phyloP scores from a whole-genome alignment of 2,329 filamentous ascomycete species.

The Colletotrichum tamarilloi region DNA sequence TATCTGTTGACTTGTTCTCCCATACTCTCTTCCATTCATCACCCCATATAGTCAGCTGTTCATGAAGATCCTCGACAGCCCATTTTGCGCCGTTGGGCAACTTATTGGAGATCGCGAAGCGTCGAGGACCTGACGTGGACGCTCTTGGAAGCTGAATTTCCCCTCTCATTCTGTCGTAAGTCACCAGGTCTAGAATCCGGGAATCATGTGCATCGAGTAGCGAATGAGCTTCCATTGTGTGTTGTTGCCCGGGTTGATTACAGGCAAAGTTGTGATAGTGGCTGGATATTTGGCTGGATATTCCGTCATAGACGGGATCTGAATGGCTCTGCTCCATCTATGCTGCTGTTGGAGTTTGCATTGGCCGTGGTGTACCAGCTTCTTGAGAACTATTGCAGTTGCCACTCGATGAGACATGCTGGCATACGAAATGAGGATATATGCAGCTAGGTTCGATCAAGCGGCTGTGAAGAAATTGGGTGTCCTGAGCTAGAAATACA shows the following conservation, averaged over 20 bases:
- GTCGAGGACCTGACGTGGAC: background rate
- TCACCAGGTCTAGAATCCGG: slow-evolving; percentile 18
- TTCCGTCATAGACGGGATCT: background rate
- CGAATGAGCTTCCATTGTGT: background rate
- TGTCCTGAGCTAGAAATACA: background rate
- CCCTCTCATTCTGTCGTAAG: slow-evolving; percentile 8
- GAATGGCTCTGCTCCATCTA: background rate
- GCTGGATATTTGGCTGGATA: background rate
- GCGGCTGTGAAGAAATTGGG: background rate
- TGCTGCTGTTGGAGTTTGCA: background rate
- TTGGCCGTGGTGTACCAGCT: background rate
- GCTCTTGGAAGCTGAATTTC: background rate
- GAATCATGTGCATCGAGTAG: background rate
- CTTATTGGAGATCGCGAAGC: background rate
- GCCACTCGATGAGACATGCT: too few species aligned
- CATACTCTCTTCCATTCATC: background rate
- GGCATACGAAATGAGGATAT: background rate
- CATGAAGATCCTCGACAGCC: background rate
- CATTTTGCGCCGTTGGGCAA: background rate
- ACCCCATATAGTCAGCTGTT: background rate
- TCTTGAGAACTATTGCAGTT: background rate
- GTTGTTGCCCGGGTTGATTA: too few species aligned
- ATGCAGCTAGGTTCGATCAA: too few species aligned
- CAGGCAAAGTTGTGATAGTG: background rate
- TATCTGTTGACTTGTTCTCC: background rate